Conservation (phyloP, 352 stramenopile genomes). For the Pythium aphanidermatum region DNA sequence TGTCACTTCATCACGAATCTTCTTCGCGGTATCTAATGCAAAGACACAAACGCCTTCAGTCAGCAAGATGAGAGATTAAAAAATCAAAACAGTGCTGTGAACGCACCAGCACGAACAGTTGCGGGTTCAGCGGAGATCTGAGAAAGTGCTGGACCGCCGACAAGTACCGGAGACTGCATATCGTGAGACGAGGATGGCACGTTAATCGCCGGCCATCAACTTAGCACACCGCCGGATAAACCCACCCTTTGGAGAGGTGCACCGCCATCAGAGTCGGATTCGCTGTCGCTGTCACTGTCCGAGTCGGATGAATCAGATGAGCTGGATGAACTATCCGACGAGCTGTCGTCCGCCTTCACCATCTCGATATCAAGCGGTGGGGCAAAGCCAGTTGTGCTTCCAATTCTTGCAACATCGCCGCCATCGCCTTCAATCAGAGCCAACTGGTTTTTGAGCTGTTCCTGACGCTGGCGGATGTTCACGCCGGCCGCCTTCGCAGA, state of each 20-base stretch:
- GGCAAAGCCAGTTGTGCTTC: constrained; percentile 3
- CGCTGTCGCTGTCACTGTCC: constrained; percentile 80
- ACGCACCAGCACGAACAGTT: constrained; percentile 20
- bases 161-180: constrained; percentile 20
- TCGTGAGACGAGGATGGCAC: constrained; percentile 22
- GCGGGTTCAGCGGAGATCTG: constrained; percentile 23
- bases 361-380: constrained; percentile 34
- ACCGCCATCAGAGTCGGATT: constrained; percentile 68
- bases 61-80: background rate
- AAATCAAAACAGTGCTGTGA: background rate
- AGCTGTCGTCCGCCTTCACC: constrained; percentile 28
- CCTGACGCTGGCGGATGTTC: constrained; percentile 65
- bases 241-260: constrained; percentile 80
- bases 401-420: constrained; percentile 5
- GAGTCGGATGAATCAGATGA: constrained; percentile 80
- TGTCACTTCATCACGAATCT: constrained; percentile 65
- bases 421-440: constrained; percentile 58
- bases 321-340: constrained; percentile 65
- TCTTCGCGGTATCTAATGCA: constrained; percentile 59
- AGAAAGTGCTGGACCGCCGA: constrained; percentile 15
- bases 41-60: constrained; percentile 7
- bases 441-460: constrained; percentile 75
- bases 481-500: constrained; percentile 76
- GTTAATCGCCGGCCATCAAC: constrained; percentile 20
- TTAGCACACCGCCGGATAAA: constrained; percentile 29